A percentile compares a stretch with the other conserved stretches of the same genome.
phyloP scores from a whole-genome alignment of 305 asterid species.

The Solanum hybrid region DNA sequence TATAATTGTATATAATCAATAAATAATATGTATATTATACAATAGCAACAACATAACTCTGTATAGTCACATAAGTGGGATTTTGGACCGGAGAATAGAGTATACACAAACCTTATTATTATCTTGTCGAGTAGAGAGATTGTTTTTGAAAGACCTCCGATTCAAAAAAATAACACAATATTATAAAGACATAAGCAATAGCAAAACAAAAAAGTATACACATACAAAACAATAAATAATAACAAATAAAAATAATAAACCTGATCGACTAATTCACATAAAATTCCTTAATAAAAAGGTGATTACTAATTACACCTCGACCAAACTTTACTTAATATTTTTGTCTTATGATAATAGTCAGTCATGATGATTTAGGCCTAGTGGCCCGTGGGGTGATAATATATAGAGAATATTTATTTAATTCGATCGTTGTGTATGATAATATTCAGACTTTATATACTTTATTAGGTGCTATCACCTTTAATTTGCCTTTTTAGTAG shows the following conservation, averaged over 20 bases:
- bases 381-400: neutral
- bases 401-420: neutral
- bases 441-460: neutral
- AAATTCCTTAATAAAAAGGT: neutral
- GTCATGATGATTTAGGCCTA: neutral
- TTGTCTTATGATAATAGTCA: constrained; percentile 5
- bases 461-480: neutral
- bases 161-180: neutral
- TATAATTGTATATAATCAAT: no score
- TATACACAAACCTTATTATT: neutral
- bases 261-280: neutral
- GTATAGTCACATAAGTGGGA: neutral
- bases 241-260: neutral
- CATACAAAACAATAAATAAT: neutral
- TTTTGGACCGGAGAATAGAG: neutral
- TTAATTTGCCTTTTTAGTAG: constrained; percentile 17
- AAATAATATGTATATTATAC: neutral
- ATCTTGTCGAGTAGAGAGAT: neutral
- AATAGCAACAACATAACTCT: no score
- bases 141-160: neutral
- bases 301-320: neutral
- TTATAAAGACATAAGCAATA: neutral
- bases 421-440: neutral
- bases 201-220: neutral
- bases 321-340: neutral